Percentiles rank a stretch among this genome's conserved stretches.
These are phyloP conservation scores for Boletus insuetus DNA, from an alignment of 768 basidiomycete species.

Conservation along the genomic window DNA sequence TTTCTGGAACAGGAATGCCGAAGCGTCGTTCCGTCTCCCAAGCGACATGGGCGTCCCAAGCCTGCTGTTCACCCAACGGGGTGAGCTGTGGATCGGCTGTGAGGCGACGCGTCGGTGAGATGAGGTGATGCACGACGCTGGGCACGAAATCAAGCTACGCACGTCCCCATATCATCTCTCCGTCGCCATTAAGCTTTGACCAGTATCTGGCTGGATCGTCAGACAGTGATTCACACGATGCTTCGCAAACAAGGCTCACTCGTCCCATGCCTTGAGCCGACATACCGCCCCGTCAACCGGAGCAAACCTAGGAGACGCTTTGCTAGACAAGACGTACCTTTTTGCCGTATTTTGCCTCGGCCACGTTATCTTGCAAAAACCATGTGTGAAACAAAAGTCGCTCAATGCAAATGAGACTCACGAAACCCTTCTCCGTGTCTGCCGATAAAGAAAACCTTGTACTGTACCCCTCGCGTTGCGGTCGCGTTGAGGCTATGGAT, in stretches of 20 bases:
- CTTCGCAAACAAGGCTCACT: not conserved
- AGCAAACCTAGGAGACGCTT: not conserved
- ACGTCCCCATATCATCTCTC: conserved; percentile 69
- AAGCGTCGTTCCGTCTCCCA: conserved; percentile 1
- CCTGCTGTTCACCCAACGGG: conserved; percentile 51
- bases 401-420: not conserved
- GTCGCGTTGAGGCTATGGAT: conserved; percentile 35
- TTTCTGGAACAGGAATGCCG: not conserved
- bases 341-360: conserved; percentile 54
- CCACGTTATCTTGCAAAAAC: conserved; percentile 58
- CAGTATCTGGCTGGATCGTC: conserved; percentile 43
- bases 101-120: not conserved
- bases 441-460: conserved; percentile 59
- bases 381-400: not conserved
- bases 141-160: not conserved
- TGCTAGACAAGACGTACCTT: conserved; percentile 19
- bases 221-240: no score
- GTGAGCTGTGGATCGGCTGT: conserved; percentile 49
- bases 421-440: conserved; percentile 54
- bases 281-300: not conserved
- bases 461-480: conserved; percentile 1
- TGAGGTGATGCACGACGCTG: not conserved
- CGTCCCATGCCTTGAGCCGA: not conserved
- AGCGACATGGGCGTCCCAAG: conserved; percentile 23
- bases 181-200: conserved; percentile 38